These are phyloP conservation scores for Scheffersomyces parashehatae DNA, from an alignment of 1,139 yeast species.

Conservation along the genomic window DNA sequence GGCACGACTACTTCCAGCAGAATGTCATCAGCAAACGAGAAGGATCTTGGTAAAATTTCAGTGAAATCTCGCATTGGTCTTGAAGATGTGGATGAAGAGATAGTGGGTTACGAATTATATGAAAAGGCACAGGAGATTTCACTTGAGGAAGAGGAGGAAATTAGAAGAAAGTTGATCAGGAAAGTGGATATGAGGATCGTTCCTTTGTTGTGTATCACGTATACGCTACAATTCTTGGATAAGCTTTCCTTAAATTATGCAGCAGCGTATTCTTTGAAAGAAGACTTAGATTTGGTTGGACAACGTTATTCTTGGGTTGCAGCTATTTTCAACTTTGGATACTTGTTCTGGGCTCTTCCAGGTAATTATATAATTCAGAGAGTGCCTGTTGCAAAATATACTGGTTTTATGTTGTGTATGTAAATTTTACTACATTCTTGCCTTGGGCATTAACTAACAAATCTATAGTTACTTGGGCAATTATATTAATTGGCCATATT, in stretches of 20 bases:
- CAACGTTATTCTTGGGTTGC: constrained; percentile 48
- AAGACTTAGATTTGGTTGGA: constrained; percentile 23
- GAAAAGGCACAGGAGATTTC: constrained; percentile 29
- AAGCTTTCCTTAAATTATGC: constrained; percentile 45
- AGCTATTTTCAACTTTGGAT: constrained; percentile 60
- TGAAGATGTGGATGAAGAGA: constrained; percentile 1
- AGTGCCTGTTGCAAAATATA: constrained; percentile 54
- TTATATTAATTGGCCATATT: constrained; percentile 49
- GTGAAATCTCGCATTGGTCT: not conserved
- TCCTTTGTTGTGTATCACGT: constrained; percentile 48
- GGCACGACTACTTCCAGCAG: not conserved
- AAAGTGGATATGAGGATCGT: constrained; percentile 45
- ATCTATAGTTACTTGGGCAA: constrained; percentile 45
- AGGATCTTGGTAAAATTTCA: no score
- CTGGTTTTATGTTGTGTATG: constrained; percentile 37
- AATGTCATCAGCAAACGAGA: not conserved
- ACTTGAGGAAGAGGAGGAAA: constrained; percentile 25
- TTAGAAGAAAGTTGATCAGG: constrained; percentile 22
- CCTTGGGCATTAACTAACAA: no score
- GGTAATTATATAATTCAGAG: constrained; percentile 52
- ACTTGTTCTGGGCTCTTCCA: constrained; percentile 53
- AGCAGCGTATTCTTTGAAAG: constrained; percentile 21
- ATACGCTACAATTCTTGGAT: constrained; percentile 50
- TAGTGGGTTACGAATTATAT: constrained; percentile 34
- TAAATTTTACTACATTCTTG: no score